Evolutionary conservation across 2,329 filamentous ascomycete species (phyloP).

Genomic region (Dendryphion nanum): DNA sequence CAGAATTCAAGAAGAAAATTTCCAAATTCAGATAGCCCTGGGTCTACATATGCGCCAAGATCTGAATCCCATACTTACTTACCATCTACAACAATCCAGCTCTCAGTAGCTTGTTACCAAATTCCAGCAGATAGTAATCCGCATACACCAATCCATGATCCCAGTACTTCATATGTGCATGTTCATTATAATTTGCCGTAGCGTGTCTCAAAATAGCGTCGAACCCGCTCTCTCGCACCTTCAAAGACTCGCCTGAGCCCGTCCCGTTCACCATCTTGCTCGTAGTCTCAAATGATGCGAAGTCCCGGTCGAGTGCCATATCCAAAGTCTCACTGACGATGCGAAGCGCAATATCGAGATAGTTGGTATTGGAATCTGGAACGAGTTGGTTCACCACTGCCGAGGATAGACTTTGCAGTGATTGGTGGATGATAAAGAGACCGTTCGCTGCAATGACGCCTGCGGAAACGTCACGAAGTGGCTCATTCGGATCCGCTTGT

Average conservation of each 20-base stretch:
- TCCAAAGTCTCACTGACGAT: constrained; percentile 28
- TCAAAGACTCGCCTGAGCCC: constrained; percentile 12
- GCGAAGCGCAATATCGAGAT: constrained; percentile 18
- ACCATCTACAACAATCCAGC: constrained; percentile 22
- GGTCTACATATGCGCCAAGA: too few species aligned
- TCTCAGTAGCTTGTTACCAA: constrained; percentile 48
- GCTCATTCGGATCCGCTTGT: constrained; percentile 29
- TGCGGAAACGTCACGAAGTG: constrained; percentile 40
- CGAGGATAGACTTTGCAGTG: constrained; percentile 19
- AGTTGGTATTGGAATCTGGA: constrained; percentile 8
- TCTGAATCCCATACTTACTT: too few species aligned
- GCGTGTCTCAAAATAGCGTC: constrained; percentile 49
- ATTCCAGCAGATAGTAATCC: constrained; percentile 49
- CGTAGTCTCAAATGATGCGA: constrained; percentile 20
- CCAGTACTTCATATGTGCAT: constrained; percentile 45
- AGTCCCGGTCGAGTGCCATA: constrained; percentile 27
- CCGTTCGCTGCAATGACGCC: constrained; percentile 45
- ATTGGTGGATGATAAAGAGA: constrained; percentile 39
- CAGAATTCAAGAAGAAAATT: too few species aligned
- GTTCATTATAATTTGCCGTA: constrained; percentile 49
- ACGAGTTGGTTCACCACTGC: constrained; percentile 1
- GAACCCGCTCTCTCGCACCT: constrained; percentile 29
- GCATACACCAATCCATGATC: constrained; percentile 52
- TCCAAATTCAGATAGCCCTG: too few species aligned
- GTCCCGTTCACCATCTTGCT: constrained; percentile 16